These are phyloP conservation scores for Obba rivulosa DNA, from an alignment of 768 basidiomycete genomes.

Conservation along the genomic window DNA sequence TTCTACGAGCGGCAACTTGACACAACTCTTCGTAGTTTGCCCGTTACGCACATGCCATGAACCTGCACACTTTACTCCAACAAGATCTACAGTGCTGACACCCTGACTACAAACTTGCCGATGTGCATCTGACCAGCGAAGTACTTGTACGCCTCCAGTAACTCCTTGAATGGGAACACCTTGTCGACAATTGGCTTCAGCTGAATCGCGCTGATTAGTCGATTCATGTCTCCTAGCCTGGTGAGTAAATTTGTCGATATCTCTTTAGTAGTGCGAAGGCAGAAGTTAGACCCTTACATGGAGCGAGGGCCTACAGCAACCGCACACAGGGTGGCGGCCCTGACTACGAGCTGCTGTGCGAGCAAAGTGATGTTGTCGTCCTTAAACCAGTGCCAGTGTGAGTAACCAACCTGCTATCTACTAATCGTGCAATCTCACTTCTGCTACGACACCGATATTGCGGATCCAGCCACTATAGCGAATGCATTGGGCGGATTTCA, in stretches of 20 bases:
- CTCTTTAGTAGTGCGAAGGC: neutral
- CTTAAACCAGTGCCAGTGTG: neutral
- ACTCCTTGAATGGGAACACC: conserved; percentile 53
- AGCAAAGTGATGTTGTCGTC: conserved; percentile 13
- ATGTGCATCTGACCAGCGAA: conserved; percentile 51
- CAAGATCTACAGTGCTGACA: conserved; percentile 13
- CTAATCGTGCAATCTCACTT: conserved; percentile 25
- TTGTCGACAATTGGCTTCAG: conserved; percentile 52
- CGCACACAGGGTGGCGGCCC: conserved; percentile 37
- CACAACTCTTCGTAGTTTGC: too few species aligned
- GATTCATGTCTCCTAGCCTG: conserved; percentile 51
- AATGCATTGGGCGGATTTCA: conserved; percentile 35
- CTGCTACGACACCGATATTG: conserved; percentile 44
- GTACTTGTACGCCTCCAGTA: conserved; percentile 46
- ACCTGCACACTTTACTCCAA: too few species aligned
- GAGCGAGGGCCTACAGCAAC: conserved; percentile 50
- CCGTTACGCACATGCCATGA: too few species aligned
- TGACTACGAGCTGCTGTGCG: conserved; percentile 10
- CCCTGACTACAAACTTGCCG: conserved; percentile 56
- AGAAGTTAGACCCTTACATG: conserved; percentile 33
- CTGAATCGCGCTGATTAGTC: conserved; percentile 37
- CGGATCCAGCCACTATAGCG: conserved; percentile 39
- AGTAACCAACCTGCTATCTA: neutral
- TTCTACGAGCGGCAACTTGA: too few species aligned
- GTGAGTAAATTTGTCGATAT: neutral